Evolutionary conservation across 2,329 filamentous ascomycete species (phyloP), one percentile per base, ranked within the genome.

Genomic region (Stagonosporopsis cucurbitacearum): DNA sequence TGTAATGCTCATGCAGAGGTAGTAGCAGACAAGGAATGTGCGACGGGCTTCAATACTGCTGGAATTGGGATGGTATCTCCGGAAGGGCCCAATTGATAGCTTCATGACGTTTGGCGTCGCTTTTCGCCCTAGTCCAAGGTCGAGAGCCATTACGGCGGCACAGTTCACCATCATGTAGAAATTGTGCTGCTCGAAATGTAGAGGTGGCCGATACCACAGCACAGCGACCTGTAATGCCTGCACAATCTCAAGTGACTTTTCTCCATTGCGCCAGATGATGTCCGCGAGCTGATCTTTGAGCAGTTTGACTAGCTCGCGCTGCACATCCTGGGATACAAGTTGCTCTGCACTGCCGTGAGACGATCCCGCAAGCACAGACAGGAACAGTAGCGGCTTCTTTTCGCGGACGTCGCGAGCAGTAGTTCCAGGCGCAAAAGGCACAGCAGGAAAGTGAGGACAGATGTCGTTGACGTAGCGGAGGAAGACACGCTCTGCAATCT

Each of bases 141-240:
- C 92, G 50, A 96, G 86, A 23, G 88, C 89, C 87, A 96, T 91
- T 64, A 91, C 84, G 43, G 88, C 88, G 2, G 90, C 89, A 69
- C 91, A 86, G 72, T 96, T 91, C 41, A 92, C 86, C 62, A 95
- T 83, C 77, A 94, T 90, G 77, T 95, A 96, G 73, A 95, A 96
- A 71, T 95, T 95, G 68, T 94, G 85, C 76, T 95, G 89, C 68
- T 96, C 91, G 56, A 90, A 90, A 65, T 90, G 84, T 63, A 94
- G 88, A 0, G 92, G 92, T 15, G 91, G 91, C 72, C 87, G 87
- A 73, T 96, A 96, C 90, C 92, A 96, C 19, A 92, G 84, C n/a
- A 88, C 86, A 6, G 86, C 82, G 3, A 96, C 79, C 54, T 91
- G 83, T 36, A 96, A 78, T 1, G 90, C 85, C 76, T 96, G 92